A percentile compares a stretch with the other conserved stretches of the same genome.
Conservation (phyloP, 768 basidiomycete genomes). For the Mycena metata region DNA sequence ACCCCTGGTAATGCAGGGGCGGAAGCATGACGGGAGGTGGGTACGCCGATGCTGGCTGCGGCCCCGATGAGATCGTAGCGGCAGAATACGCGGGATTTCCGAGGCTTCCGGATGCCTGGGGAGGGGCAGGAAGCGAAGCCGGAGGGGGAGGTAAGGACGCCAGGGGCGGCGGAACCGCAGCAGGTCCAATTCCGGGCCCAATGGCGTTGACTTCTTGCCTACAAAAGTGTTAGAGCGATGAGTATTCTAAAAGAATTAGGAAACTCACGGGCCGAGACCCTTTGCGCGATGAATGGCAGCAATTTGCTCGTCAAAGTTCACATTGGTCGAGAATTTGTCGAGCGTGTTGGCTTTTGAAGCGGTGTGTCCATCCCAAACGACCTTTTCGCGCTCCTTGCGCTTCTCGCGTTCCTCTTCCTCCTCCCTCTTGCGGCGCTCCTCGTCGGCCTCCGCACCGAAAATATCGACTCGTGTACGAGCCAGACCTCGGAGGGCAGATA, state of each 20-base stretch:
- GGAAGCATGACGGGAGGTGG: conserved; percentile 85
- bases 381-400: conserved; percentile 92
- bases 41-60: conserved; percentile 87
- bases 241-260: background rate
- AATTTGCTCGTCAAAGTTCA: conserved; percentile 98
- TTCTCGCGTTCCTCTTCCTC: conserved; percentile 88
- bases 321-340: conserved; percentile 93
- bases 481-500: conserved; percentile 91
- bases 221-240: conserved; percentile 1
- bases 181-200: conserved; percentile 90
- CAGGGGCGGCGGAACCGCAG: conserved; percentile 76
- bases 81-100: conserved; percentile 73
- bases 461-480: conserved; percentile 97
- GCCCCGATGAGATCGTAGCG: conserved; percentile 91
- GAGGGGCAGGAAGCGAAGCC: conserved; percentile 80
- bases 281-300: conserved; percentile 95
- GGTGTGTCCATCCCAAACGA: conserved; percentile 99
- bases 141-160: conserved; percentile 77
- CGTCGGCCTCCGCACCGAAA: conserved; percentile 94
- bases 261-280: conserved; percentile 86
- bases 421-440: conserved; percentile 87
- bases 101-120: conserved; percentile 58
- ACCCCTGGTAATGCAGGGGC: conserved; percentile 87
- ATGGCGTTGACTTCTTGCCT: conserved; percentile 85
- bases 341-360: conserved; percentile 92